Percentiles rank a stretch among this genome's conserved stretches.
These are phyloP conservation scores for Blastocystis sp. DNA, from an alignment of 352 stramenopile species.

Conservation along the genomic window DNA sequence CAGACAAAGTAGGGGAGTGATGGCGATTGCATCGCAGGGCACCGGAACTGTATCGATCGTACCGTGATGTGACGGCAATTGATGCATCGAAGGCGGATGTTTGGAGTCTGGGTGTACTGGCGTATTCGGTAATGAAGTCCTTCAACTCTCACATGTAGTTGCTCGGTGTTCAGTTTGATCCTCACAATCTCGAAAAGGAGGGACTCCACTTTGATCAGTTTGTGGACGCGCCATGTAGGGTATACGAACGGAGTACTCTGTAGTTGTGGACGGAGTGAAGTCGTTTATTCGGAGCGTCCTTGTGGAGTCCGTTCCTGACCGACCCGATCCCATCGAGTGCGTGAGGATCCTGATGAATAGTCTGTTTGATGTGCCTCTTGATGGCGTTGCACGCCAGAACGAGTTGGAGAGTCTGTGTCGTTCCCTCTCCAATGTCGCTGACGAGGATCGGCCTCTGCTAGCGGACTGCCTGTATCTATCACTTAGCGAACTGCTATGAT, in stretches of 20 bases:
- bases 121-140: neutral
- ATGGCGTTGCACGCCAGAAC: neutral
- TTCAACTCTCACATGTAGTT: neutral
- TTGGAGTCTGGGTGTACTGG: constrained; percentile 33
- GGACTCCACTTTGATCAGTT: neutral
- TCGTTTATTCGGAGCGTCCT: neutral
- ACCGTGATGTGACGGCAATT: neutral
- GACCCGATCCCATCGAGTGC: neutral
- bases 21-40: neutral
- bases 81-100: constrained; percentile 2
- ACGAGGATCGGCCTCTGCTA: neutral
- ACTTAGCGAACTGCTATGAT: neutral
- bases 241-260: neutral
- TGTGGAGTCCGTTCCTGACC: neutral
- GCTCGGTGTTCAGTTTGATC: neutral
- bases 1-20: neutral
- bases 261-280: neutral
- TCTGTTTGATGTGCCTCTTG: neutral
- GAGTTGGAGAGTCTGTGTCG: neutral
- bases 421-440: neutral
- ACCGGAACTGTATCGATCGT: neutral
- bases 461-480: constrained; percentile 27
- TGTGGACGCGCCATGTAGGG: neutral
- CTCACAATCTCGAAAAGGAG: neutral
- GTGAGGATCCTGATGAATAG: neutral